Conservation (phyloP, 352 stramenopile species). For the Saprolegnia diclina region DNA sequence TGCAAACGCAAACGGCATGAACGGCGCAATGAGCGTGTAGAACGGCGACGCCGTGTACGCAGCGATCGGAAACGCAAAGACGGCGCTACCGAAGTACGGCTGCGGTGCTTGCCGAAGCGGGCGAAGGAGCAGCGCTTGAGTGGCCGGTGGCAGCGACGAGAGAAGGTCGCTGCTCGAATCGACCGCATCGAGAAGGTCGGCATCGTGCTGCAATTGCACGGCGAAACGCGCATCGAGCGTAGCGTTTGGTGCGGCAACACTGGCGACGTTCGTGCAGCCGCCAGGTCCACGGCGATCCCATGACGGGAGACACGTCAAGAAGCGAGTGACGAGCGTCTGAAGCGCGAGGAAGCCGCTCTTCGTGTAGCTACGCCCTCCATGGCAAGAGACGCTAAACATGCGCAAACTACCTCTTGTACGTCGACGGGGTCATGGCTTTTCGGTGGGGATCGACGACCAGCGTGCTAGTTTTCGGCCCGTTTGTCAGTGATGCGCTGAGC, state of each 20-base stretch:
- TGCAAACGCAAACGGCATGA: conserved; percentile 88
- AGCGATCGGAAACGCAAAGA: conserved; percentile 47
- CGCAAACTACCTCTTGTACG: neutral
- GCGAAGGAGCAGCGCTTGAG: conserved; percentile 32
- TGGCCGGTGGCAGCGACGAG: neutral
- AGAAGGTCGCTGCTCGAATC: neutral
- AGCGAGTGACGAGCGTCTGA: conserved; percentile 55
- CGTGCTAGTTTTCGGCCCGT: neutral
- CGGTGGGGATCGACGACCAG: neutral
- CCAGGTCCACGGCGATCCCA: conserved; percentile 37
- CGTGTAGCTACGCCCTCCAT: conserved; percentile 32
- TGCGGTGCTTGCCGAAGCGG: conserved; percentile 58
- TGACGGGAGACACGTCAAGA: conserved; percentile 57
- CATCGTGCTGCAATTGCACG: conserved; percentile 1
- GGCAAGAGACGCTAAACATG: neutral
- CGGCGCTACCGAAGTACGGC: conserved; percentile 40
- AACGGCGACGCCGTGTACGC: conserved; percentile 61
- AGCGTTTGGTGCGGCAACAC: neutral
- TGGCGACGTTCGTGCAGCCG: conserved; percentile 47
- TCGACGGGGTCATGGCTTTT: neutral
- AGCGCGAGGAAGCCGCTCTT: conserved; percentile 66
- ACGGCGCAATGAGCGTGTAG: conserved; percentile 63
- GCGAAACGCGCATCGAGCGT: neutral
- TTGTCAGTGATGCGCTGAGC: conserved; percentile 46
- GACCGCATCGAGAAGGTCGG: neutral